Base-by-base conservation (phyloP, 495 filamentous ascomycete genomes). In the Entonaema liquescens region DNA sequence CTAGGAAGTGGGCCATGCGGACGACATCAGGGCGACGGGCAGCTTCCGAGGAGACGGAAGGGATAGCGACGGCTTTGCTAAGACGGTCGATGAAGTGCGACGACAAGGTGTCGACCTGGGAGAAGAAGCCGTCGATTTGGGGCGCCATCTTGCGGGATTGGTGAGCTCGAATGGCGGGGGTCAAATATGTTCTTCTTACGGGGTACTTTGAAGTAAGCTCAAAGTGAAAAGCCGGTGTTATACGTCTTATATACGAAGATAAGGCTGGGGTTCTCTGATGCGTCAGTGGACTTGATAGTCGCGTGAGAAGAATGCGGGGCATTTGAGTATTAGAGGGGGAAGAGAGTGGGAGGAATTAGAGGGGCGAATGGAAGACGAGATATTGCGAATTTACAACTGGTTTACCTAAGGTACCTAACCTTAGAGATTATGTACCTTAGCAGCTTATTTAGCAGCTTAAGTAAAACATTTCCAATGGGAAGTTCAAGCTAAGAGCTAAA, bases 1-100 rank as follows among this genome's bases (percentile, higher is more conserved):
- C 91, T 62, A 99, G 90, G 74, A 92, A 99, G 64, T 97, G 86
- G 64, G 91, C 96, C 95, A 99, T 99, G 86, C 93, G 89, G 75
- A 99, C 87, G 65, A 99, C 95, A 85, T 98, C 92, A 64, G 87
- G 89, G 40, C 95, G 88, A 76, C 93, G 90, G 70, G 89, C 89
- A 72, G 95, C 93, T 63, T 97, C 94, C 1, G 95, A 92, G 19
- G 94, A 98, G 72, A 99, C 82, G 49, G 95, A 98, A 5, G 96
- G 95, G 67, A 99, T 99, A 42, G 94, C 94, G 64, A 99, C 95
- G 49, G 95, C 95, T 79, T 92, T 88, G 71, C 92, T 86, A 57
- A 99, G 88, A 84, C 96, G 92, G 68, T 97, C 90, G 77, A 98
- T 97, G 85, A 98, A 99, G 72, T 85, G 80, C 69, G 89, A 89